Base-by-base conservation (phyloP, 768 basidiomycete genomes). In the Termitomyces sp. region DNA sequence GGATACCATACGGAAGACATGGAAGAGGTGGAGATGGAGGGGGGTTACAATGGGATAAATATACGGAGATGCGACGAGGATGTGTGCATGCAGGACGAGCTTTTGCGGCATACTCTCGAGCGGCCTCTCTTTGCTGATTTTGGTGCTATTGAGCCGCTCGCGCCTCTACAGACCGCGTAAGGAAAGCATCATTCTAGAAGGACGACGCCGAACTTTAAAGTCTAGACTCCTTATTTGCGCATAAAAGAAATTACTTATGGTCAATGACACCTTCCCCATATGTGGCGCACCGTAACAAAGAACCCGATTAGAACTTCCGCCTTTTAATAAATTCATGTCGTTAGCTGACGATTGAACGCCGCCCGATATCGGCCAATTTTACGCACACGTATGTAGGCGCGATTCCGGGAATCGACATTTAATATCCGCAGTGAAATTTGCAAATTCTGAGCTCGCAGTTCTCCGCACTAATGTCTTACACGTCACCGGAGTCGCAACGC, bases 1-100 rank as follows among this genome's bases (percentile, higher is more conserved):
- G 65, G 62, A 4, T 65, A 60, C 48, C 65, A 65, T 13, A 65
- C 65, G 3, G 61, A 63, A 22, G 65, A 65, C 48, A 39, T 53
- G n/a, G 50, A 44, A 4, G 61, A 62, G 15, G 50, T 65, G 32
- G 59, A 61, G 35, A 44, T 12, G 11, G 65, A 63, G 4, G 61
- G 57, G 13, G 62, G 51, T 16, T 63, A 61, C 36, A 65, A 65
- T 35, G 51, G 39, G 0, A 42, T 60, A 33, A 65, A 60, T 36
- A 24, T 65, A 15, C 46, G 9, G 7, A 24, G 35, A 11, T 65
- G 65, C 40, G 46, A 60, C 20, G 55, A 50, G 13, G 63, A 51
- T 5, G 38, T 46, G 55, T 64, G 63, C 32, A 44, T 36, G 39
- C 49, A 55, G 24, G 39, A 63, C 15, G 46, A 52, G 11, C 45